A percentile compares a stretch with the other conserved stretches of the same genome.
Conservation (phyloP, 106 monocot genomes). For the Dendrobium officinale region DNA sequence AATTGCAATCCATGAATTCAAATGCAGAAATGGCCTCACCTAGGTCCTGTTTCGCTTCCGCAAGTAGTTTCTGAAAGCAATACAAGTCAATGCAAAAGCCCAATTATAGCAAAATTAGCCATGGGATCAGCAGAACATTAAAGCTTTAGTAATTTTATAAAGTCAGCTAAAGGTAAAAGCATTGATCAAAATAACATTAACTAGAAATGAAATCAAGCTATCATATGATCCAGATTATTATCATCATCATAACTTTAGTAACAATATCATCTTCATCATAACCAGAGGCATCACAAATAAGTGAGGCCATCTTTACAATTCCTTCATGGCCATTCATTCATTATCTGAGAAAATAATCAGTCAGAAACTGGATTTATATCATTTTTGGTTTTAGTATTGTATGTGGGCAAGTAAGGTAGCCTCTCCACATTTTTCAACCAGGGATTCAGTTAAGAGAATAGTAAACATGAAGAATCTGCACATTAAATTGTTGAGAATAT, state of each 20-base stretch:
- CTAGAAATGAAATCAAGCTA: not conserved
- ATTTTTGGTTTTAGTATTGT: too few species aligned
- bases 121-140: not conserved
- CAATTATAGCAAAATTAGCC: not conserved
- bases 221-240: not conserved
- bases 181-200: not conserved
- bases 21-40: constrained; percentile 95
- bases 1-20: constrained; percentile 82
- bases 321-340: not conserved
- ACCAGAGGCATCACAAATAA: not conserved
- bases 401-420: too few species aligned
- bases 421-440: too few species aligned
- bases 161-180: not conserved
- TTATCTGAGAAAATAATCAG: not conserved
- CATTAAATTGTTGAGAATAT: too few species aligned
- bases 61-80: constrained; percentile 58
- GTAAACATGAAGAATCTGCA: too few species aligned
- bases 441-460: too few species aligned
- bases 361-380: not conserved
- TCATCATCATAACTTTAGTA: not conserved
- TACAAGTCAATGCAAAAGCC: not conserved
- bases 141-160: not conserved
- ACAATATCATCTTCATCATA: not conserved
- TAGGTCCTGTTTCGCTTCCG: constrained; percentile 65
- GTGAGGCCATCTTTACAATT: not conserved